Percentiles rank a stretch among this genome's conserved stretches.
phyloP scores from a whole-genome alignment of 208 protist genomes.

The Crithidia sp. region DNA sequence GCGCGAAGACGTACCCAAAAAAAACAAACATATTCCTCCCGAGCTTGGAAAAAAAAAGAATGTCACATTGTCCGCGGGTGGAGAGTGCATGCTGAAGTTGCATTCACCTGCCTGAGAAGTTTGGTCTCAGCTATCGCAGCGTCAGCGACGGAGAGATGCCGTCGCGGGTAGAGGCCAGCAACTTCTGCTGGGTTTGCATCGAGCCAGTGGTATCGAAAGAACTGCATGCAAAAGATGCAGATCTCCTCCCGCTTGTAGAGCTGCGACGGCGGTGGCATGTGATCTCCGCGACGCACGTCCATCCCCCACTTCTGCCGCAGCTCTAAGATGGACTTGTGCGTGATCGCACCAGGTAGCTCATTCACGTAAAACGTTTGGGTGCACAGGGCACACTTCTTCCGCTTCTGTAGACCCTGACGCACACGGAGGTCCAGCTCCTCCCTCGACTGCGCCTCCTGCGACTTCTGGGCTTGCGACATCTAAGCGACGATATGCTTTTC shows the following conservation, averaged over 20 bases:
- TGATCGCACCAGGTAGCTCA: slow-evolving; percentile 90
- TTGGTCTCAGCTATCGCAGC: slow-evolving; percentile 49
- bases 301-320: slow-evolving; percentile 91
- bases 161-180: slow-evolving; percentile 86
- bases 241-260: slow-evolving; percentile 93
- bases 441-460: slow-evolving; percentile 49
- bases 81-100: too few species aligned
- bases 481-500: background rate
- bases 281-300: slow-evolving; percentile 78
- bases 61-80: too few species aligned
- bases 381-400: slow-evolving; percentile 91
- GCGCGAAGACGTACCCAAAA: too few species aligned
- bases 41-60: too few species aligned
- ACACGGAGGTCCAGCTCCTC: slow-evolving; percentile 84
- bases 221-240: slow-evolving; percentile 95
- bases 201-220: slow-evolving; percentile 89
- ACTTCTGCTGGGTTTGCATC: slow-evolving; percentile 88
- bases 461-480: slow-evolving; percentile 37
- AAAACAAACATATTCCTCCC: too few species aligned
- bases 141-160: slow-evolving; percentile 81
- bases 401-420: slow-evolving; percentile 90
- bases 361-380: slow-evolving; percentile 92
- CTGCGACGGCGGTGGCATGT: slow-evolving; percentile 90
- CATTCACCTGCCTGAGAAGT: too few species aligned
- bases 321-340: slow-evolving; percentile 93